phyloP scores from a whole-genome alignment of 495 filamentous ascomycete species.

The Penicillium waksmanii region DNA sequence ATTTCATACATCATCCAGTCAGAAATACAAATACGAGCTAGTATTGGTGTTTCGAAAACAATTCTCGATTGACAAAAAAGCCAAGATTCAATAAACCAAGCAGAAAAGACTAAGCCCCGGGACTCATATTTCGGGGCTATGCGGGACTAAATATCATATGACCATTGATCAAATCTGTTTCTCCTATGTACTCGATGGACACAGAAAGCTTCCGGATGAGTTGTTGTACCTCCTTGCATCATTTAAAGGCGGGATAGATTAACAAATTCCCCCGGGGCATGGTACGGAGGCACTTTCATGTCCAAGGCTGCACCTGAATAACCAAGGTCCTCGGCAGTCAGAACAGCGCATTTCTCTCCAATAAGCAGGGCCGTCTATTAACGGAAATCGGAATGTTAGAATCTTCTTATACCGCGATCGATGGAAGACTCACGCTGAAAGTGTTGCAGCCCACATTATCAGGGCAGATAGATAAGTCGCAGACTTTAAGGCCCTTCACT shows the following conservation, averaged over 20 bases:
- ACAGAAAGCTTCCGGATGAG: no score
- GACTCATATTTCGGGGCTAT: no score
- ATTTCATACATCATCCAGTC: no score
- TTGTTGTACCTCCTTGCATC: no score
- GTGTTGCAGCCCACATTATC: constrained; percentile 86
- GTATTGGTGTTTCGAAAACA: background rate
- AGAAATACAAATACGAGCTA: no score
- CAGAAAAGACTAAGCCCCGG: no score
- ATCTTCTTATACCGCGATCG: background rate
- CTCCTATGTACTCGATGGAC: no score
- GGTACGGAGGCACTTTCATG: constrained; percentile 72
- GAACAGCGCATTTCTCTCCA: constrained; percentile 77
- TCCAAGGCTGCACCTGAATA: constrained; percentile 73
- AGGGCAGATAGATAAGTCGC: constrained; percentile 78
- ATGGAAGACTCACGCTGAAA: constrained; percentile 46
- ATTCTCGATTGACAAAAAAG: no score
- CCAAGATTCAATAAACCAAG: no score
- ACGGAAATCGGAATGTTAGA: background rate
- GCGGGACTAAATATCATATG: no score
- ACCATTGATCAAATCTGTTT: no score
- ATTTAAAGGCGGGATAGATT: constrained; percentile 20
- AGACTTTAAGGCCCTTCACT: constrained; percentile 79
- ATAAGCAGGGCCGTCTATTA: constrained; percentile 73
- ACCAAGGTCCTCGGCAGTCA: constrained; percentile 75
- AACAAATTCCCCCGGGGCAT: constrained; percentile 57